A percentile compares a stretch with the other conserved stretches of the same genome.
Conservation (phyloP, 257 asterid species). For the Solanum paucissectum region DNA sequence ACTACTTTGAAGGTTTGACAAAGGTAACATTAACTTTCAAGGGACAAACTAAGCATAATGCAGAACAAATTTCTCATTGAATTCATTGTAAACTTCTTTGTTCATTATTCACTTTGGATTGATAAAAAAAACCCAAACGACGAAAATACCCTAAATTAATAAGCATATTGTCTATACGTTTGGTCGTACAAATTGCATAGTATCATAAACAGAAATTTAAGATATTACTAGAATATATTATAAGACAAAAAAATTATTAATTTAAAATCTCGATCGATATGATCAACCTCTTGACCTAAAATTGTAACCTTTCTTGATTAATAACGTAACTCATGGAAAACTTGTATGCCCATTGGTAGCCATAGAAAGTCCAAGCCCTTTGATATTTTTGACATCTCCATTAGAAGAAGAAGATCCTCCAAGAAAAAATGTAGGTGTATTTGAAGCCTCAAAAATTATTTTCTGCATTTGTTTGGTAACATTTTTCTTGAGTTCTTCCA, state of each 20-base stretch:
- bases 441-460: slow-evolving; percentile 8
- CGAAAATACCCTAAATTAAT: background rate
- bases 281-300: background rate
- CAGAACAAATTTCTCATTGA: background rate
- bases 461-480: slow-evolving; percentile 14
- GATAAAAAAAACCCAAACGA: background rate
- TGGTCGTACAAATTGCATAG: background rate
- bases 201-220: background rate
- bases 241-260: background rate
- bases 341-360: slow-evolving; percentile 16
- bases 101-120: background rate
- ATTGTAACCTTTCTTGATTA: background rate
- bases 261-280: background rate
- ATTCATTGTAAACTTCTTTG: background rate
- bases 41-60: background rate
- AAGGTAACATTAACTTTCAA: background rate
- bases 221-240: background rate
- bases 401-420: slow-evolving; percentile 3
- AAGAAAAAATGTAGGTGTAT: background rate
- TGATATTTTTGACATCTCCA: background rate
- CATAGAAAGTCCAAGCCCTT: slow-evolving; percentile 25
- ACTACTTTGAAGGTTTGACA: background rate
- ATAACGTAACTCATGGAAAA: background rate
- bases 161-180: background rate
- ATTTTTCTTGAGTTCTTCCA: slow-evolving; percentile 30